A percentile compares a stretch with the other conserved stretches of the same genome.
Conservation (phyloP, 1,139 yeast species). For the Nakaseomyces nivariensis region DNA sequence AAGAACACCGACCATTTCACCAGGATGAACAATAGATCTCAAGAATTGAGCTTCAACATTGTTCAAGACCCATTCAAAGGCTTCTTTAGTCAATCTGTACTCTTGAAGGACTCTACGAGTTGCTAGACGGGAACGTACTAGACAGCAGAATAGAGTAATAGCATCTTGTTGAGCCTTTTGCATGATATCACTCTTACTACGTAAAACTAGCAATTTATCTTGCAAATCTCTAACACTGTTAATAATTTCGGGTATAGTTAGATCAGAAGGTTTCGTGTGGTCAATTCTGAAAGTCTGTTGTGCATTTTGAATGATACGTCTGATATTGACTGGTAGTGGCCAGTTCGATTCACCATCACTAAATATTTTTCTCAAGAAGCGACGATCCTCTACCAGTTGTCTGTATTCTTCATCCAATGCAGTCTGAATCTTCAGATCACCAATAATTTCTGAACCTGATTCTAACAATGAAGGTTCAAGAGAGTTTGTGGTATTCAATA, state of each 20-base stretch:
- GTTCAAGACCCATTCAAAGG: constrained; percentile 94
- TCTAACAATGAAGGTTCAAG: constrained; percentile 69
- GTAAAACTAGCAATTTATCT: constrained; percentile 59
- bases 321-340: constrained; percentile 95
- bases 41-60: constrained; percentile 91
- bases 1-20: constrained; percentile 99
- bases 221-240: constrained; percentile 62
- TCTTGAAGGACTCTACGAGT: constrained; percentile 88
- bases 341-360: constrained; percentile 90
- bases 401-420: constrained; percentile 75
- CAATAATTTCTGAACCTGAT: constrained; percentile 82
- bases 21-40: constrained; percentile 90
- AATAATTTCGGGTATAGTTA: constrained; percentile 74
- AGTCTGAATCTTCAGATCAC: constrained; percentile 77
- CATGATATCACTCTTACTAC: constrained; percentile 69
- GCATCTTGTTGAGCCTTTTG: constrained; percentile 91
- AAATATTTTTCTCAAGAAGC: constrained; percentile 72
- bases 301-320: constrained; percentile 94
- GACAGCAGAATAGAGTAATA: constrained; percentile 78
- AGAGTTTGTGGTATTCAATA: constrained; percentile 58
- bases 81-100: constrained; percentile 69
- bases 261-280: constrained; percentile 79
- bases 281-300: constrained; percentile 96
- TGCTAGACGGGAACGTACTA: constrained; percentile 85
- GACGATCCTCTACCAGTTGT: constrained; percentile 69